Conservation (phyloP, 495 filamentous ascomycete genomes). For the Neurospora sp. region DNA sequence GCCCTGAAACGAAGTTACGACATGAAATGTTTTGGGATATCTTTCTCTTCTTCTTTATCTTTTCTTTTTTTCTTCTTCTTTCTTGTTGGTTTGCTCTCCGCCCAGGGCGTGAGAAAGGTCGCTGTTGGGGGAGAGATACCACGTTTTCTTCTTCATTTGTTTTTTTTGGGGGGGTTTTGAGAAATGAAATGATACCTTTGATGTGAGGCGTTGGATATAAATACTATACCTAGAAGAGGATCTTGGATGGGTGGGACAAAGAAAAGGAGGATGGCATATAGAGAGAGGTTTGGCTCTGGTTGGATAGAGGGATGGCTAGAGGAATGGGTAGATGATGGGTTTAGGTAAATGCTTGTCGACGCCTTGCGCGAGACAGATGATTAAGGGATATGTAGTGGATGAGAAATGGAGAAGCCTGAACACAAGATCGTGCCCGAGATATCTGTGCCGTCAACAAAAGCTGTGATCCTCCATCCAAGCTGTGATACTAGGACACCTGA, state of each 20-base stretch:
- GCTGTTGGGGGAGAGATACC: neutral
- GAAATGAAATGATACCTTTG: neutral
- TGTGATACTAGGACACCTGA: neutral
- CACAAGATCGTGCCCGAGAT: neutral
- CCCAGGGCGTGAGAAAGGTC: neutral
- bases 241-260: neutral
- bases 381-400: neutral
- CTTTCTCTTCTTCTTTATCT: neutral
- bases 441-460: neutral
- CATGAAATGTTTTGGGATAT: neutral
- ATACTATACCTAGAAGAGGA: neutral
- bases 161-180: neutral
- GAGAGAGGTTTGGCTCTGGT: neutral
- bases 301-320: neutral
- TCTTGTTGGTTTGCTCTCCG: neutral
- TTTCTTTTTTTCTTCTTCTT: neutral
- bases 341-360: neutral
- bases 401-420: neutral
- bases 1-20: neutral
- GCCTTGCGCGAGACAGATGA: neutral
- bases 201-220: neutral
- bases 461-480: neutral
- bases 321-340: neutral
- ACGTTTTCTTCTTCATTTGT: neutral
- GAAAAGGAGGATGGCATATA: neutral